These are phyloP conservation scores for Candida tetrigidarum DNA, from an alignment of 1,139 yeast species.

Conservation along the genomic window DNA sequence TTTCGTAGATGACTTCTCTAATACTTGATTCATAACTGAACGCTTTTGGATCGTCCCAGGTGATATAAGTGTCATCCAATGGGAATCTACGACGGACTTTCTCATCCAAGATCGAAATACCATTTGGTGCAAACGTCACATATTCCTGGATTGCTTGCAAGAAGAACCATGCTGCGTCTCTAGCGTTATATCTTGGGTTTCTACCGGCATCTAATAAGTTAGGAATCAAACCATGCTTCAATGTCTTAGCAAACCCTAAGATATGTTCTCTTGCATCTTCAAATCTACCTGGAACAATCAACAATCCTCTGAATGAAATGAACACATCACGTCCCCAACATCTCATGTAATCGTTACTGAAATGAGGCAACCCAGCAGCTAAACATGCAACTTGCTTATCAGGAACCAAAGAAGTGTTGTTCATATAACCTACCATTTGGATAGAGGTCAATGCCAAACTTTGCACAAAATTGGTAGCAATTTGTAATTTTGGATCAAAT, in stretches of 20 bases:
- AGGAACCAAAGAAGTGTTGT: slow-evolving; percentile 78
- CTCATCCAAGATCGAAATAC: slow-evolving; percentile 67
- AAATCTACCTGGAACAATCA: slow-evolving; percentile 75
- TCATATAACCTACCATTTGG: slow-evolving; percentile 83
- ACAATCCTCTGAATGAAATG: slow-evolving; percentile 80
- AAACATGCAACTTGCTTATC: slow-evolving; percentile 65
- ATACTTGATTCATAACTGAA: slow-evolving; percentile 72
- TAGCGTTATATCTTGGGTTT: slow-evolving; percentile 92
- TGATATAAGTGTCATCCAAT: slow-evolving; percentile 77
- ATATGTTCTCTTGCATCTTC: slow-evolving; percentile 85
- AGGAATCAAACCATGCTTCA: slow-evolving; percentile 95
- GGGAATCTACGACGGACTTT: slow-evolving; percentile 87
- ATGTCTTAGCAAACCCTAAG: slow-evolving; percentile 84
- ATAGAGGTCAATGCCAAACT: slow-evolving; percentile 79
- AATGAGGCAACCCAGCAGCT: slow-evolving; percentile 98
- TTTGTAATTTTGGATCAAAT: slow-evolving; percentile 57
- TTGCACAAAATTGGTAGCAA: slow-evolving; percentile 75
- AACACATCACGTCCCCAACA: slow-evolving; percentile 99
- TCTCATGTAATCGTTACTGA: slow-evolving; percentile 88
- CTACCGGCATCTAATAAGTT: slow-evolving; percentile 90
- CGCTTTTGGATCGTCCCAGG: slow-evolving; percentile 72
- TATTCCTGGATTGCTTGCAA: slow-evolving; percentile 88
- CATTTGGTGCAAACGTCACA: slow-evolving; percentile 67
- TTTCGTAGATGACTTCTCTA: slow-evolving; percentile 80
- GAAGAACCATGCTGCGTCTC: slow-evolving; percentile 98